phyloP scores from a whole-genome alignment of 306 rosid genomes.

The Senna siamea region DNA sequence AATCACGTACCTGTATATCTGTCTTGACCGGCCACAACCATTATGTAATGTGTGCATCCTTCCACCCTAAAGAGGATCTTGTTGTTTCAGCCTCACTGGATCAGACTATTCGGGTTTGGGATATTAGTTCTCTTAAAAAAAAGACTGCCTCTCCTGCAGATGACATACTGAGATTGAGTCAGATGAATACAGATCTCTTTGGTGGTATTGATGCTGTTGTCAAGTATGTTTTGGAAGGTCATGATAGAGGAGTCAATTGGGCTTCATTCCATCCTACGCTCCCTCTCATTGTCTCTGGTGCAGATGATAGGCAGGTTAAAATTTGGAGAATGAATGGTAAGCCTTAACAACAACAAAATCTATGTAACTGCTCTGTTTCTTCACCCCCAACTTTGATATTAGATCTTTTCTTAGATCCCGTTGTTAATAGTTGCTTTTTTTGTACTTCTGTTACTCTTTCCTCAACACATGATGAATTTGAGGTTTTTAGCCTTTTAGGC shows the following conservation, averaged over 20 bases:
- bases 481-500: neutral
- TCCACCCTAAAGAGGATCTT: constrained; percentile 95
- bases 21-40: constrained; percentile 98
- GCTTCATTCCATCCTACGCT: constrained; percentile 94
- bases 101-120: constrained; percentile 99
- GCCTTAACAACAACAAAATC: neutral
- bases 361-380: neutral
- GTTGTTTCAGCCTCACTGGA: constrained; percentile 94
- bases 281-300: constrained; percentile 97
- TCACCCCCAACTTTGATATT: neutral
- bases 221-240: constrained; percentile 97
- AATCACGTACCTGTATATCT: constrained; percentile 94
- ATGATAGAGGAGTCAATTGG: constrained; percentile 99
- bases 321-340: constrained; percentile 98
- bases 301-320: constrained; percentile 97
- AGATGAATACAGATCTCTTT: constrained; percentile 95
- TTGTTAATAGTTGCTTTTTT: neutral
- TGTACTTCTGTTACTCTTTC: neutral
- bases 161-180: constrained; percentile 85
- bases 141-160: constrained; percentile 91
- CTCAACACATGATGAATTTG: neutral
- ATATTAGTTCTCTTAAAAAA: constrained; percentile 85
- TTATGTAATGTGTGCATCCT: constrained; percentile 96
- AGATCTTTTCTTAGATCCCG: neutral
- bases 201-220: constrained; percentile 96